Evolutionary conservation across 495 filamentous ascomycete genomes (phyloP).

Genomic region (Aspergillus nidulans): DNA sequence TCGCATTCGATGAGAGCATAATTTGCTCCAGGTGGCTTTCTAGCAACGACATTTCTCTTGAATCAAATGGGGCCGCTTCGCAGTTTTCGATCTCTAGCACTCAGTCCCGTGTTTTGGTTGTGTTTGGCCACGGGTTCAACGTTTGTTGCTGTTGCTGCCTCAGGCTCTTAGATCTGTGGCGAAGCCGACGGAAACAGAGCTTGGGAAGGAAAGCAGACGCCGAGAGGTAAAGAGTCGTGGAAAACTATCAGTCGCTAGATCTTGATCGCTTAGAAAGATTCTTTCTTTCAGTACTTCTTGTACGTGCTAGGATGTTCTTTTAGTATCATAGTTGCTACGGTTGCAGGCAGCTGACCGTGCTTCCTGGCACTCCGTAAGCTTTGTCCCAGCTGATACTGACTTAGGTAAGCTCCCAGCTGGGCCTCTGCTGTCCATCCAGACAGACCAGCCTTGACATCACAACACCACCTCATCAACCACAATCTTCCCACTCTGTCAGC

Average conservation of each 20-base stretch:
- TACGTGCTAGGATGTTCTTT: not conserved
- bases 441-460: slow-evolving; percentile 44
- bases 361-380: slow-evolving; percentile 31
- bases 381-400: slow-evolving; percentile 26
- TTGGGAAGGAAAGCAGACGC: not conserved
- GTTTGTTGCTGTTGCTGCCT: slow-evolving; percentile 19
- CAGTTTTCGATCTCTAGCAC: no score
- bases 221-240: no score
- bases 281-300: not conserved
- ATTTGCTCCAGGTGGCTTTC: slow-evolving; percentile 90
- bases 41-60: slow-evolving; percentile 62
- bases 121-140: slow-evolving; percentile 11
- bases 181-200: slow-evolving; percentile 1
- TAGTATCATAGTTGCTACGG: not conserved
- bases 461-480: slow-evolving; percentile 42
- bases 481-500: slow-evolving; percentile 17
- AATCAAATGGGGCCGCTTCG: not conserved
- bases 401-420: slow-evolving; percentile 39
- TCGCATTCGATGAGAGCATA: slow-evolving; percentile 71
- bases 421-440: slow-evolving; percentile 33
- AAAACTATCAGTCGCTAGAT: no score
- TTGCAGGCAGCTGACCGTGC: slow-evolving; percentile 17
- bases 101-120: not conserved
- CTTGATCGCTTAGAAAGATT: not conserved
- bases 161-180: slow-evolving; percentile 16